Base-by-base conservation (phyloP, 2,329 filamentous ascomycete genomes). In the Xylogone sp. region DNA sequence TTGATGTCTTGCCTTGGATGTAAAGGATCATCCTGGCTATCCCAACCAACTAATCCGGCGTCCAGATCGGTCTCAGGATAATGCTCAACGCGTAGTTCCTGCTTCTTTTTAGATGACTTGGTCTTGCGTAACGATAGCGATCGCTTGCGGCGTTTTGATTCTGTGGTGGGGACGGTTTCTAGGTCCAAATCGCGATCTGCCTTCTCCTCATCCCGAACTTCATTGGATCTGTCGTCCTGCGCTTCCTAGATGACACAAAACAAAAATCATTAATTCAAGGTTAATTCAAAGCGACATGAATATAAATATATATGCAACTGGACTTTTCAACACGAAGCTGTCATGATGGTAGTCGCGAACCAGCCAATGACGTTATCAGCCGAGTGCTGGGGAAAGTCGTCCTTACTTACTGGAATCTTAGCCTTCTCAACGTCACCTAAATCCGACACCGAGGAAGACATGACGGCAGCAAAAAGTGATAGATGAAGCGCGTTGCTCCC, bases 21-120 rank as follows among this genome's bases (percentile, higher is more conserved):
- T 2, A 66, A 65, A 0, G 77, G 78, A 59, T 83, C 80, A 48
- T 78, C 72, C 58, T 78, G 75, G 31, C 70, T 61, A 2, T 83
- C 78, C 80, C 80, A 83, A 24, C 78, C 80, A 19, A 83, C 74
- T 52, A 82, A 58, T 20, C 75, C 76, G 1, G 65, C 66, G 48
- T 69, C 69, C 16, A 83, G 73, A 55, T 83, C 71, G 5, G 52
- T 50, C 34, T 39, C 34, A 16, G 34, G 34, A 16, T 39, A 39
- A 39, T 39, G 34, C n/a, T 39, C 34, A 13, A 39, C 34, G 5
- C 13, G 5, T 16, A 39, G 5, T 39, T 18, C 34, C 10, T 13
- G 8, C 10, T 39, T 39, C 34, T 39, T 39, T 16, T 16, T 39
- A 39, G 34, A 39, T 5, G 34, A 39, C 13, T 16, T 39, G 10